phyloP scores from a whole-genome alignment of 2,329 filamentous ascomycete genomes.

The Sclerotinia spermophila region DNA sequence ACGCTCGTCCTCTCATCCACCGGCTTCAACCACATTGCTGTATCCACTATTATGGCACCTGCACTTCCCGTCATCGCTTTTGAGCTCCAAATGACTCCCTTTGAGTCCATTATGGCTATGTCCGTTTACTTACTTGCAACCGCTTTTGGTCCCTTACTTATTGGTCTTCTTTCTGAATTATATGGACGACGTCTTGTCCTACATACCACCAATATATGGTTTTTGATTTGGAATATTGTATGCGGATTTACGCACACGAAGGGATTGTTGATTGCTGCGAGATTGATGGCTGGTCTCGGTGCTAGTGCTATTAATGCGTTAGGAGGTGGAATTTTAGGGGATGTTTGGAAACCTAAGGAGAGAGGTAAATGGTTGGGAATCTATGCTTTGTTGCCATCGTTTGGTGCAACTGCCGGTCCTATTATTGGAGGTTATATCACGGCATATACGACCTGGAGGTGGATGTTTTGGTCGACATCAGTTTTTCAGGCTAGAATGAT shows the following conservation, averaged over 20 bases:
- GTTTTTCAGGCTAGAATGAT: conserved; percentile 40
- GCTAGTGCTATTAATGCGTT: conserved; percentile 46
- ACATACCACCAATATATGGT: conserved; percentile 47
- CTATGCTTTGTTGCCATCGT: conserved; percentile 35
- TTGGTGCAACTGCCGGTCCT: conserved; percentile 39
- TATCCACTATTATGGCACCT: neutral
- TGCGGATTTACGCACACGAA: conserved; percentile 48
- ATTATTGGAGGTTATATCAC: conserved; percentile 51
- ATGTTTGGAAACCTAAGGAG: conserved; percentile 47
- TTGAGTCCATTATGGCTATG: neutral
- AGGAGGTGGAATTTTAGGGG: conserved; percentile 43
- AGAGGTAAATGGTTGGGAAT: conserved; percentile 43
- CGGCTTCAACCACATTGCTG: neutral
- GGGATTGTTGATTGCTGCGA: conserved; percentile 42
- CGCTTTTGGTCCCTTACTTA: conserved; percentile 44
- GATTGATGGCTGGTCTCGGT: conserved; percentile 49
- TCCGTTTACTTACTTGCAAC: conserved; percentile 40
- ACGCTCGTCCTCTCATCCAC: neutral
- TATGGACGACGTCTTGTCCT: conserved; percentile 45
- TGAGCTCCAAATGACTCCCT: neutral
- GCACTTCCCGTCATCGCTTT: neutral
- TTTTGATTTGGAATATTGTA: conserved; percentile 50
- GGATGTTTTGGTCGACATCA: conserved; percentile 50
- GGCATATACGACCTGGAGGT: conserved; percentile 48
- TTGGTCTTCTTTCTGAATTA: conserved; percentile 57